These are phyloP conservation scores for Ophiostoma piceae DNA, from an alignment of 2,329 filamentous ascomycete genomes.

Conservation along the genomic window DNA sequence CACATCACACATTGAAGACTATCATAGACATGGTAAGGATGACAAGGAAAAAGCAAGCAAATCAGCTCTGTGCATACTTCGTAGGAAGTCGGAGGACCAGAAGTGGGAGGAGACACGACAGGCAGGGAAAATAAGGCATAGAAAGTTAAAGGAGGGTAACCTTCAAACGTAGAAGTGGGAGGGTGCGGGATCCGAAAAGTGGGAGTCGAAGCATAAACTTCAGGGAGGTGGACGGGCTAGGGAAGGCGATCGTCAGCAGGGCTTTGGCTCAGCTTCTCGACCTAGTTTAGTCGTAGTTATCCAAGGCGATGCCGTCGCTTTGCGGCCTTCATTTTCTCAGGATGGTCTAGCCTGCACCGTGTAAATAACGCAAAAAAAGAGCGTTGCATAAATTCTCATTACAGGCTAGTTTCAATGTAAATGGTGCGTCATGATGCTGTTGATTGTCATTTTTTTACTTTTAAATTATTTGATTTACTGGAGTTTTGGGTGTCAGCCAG, in stretches of 20 bases:
- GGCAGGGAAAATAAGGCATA: not conserved
- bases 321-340: not conserved
- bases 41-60: not conserved
- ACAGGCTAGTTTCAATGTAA: not conserved
- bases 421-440: not conserved
- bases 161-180: not conserved
- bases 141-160: not conserved
- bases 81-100: not conserved
- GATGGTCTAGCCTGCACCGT: not conserved
- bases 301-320: not conserved
- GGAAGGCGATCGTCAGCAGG: not conserved
- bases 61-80: not conserved
- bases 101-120: not conserved
- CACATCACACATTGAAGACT: not conserved
- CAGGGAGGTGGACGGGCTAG: not conserved
- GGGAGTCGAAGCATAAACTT: not conserved
- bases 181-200: slow-evolving; percentile 1
- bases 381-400: not conserved
- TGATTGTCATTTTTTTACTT: not conserved
- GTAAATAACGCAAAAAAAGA: not conserved
- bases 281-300: not conserved
- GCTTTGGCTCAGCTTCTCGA: not conserved
- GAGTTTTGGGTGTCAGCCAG: too few species aligned
- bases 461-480: not conserved
- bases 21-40: not conserved